These are phyloP conservation scores for Boletus pseudo-olivaceus DNA, from an alignment of 768 basidiomycete genomes.

Conservation along the genomic window DNA sequence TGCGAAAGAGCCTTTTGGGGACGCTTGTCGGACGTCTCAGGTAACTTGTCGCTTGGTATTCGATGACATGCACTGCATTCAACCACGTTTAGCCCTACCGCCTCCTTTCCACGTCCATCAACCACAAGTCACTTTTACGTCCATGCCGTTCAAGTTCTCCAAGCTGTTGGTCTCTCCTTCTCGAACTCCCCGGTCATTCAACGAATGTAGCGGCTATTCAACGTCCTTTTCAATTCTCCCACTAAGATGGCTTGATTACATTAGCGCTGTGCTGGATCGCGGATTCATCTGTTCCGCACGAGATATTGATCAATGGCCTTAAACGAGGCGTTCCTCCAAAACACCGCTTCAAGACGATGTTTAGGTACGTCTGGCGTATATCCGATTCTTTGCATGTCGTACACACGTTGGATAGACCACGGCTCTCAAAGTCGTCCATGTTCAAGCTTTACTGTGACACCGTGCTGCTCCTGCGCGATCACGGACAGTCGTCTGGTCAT, in stretches of 20 bases:
- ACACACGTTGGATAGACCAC: conserved; percentile 38
- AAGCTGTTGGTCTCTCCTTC: conserved; percentile 44
- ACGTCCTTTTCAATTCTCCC: not conserved
- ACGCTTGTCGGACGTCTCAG: conserved; percentile 45
- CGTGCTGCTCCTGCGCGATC: conserved; percentile 10
- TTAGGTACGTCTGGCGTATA: conserved; percentile 43
- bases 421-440: conserved; percentile 50
- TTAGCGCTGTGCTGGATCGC: conserved; percentile 72
- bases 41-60: conserved; percentile 25
- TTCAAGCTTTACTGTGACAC: conserved; percentile 43
- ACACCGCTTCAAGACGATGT: conserved; percentile 58
- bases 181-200: conserved; percentile 46
- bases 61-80: not conserved
- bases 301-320: conserved; percentile 77
- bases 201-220: conserved; percentile 54
- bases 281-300: conserved; percentile 41
- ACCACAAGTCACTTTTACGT: conserved; percentile 59
- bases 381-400: not conserved
- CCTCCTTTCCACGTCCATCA: conserved; percentile 44
- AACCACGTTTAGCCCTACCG: conserved; percentile 39
- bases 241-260: not conserved
- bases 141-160: conserved; percentile 47
- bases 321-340: conserved; percentile 75
- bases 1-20: conserved; percentile 66
- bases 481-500: conserved; percentile 8